These are phyloP conservation scores for Nyssa sinensis DNA, from an alignment of 148 eudicot genomes.

Conservation along the genomic window DNA sequence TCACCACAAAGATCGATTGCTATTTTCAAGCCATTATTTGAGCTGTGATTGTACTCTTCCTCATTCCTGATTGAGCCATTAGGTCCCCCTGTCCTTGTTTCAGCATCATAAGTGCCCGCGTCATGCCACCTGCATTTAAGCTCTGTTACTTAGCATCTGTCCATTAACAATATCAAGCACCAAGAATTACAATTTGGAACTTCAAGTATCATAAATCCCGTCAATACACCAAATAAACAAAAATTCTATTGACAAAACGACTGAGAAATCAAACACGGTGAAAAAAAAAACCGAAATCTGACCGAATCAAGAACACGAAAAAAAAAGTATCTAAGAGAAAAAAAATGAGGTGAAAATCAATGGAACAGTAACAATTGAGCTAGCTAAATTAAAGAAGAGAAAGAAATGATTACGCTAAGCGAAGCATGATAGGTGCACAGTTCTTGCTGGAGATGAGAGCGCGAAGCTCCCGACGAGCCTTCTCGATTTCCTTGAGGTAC, in stretches of 20 bases:
- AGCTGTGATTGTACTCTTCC: conserved; percentile 53
- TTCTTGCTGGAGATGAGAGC: conserved; percentile 65
- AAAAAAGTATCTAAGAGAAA: too few relatives aligned
- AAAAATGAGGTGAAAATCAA: not conserved
- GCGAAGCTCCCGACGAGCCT: conserved; percentile 70
- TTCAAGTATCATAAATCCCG: too few relatives aligned
- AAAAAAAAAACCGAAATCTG: too few relatives aligned
- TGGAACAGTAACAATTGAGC: not conserved
- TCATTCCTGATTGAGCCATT: conserved; percentile 78
- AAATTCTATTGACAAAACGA: too few relatives aligned
- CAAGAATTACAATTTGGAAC: too few relatives aligned
- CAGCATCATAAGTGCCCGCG: conserved; percentile 84
- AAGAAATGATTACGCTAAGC: conserved; percentile 58
- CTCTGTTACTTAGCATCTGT: too few relatives aligned
- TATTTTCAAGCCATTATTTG: conserved; percentile 63
- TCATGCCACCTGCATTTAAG: conserved; percentile 95
- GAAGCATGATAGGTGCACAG: conserved; percentile 96
- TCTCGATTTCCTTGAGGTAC: conserved; percentile 67
- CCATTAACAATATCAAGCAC: too few relatives aligned
- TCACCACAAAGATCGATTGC: conserved; percentile 84
- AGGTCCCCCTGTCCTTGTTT: conserved; percentile 88
- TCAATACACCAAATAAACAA: too few relatives aligned
- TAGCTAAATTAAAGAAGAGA: not conserved
- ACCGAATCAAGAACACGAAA: too few relatives aligned
- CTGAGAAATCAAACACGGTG: too few relatives aligned